Base-by-base conservation (phyloP, 2,329 filamentous ascomycete genomes). In the Stagonosporopsis rhizophila region DNA sequence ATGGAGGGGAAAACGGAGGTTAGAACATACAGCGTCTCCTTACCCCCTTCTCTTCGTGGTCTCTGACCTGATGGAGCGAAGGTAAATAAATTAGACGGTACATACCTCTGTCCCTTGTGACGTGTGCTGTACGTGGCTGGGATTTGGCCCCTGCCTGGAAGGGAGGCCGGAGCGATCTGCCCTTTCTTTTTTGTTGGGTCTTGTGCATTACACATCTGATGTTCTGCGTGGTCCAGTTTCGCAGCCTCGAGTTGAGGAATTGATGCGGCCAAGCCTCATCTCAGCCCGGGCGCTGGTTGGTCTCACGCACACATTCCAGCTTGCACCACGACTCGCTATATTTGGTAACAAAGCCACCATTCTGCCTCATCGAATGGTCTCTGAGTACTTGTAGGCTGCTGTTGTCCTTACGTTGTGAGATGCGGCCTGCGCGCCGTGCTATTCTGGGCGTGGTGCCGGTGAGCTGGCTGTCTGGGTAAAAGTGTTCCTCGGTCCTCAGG, bases 1-100 rank as follows among this genome's bases (percentile, higher is more conserved):
- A 75, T 82, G 83, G 86, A 88, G 85, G 86, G 86, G 86, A 88
- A 88, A 87, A 75, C 83, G 85, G 81, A 85, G 84, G 85, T 84
- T 67, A 88, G 85, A 76, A 63, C 63, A 59, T 45, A 32, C 28
- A 56, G 63, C 76, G 80, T 82, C 81, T 79, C 81, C 83, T 86
- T 87, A 86, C 83, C 83, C 83, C 85, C 71, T 71, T 70, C 67
- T 79, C 77, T 79, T 78, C 80, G 80, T 72, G 66, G 64, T 59
- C 39, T 58, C 61, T 60, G 45, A 56, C 64, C 64, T 64, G 58
- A 75, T 78, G 76, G 75, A 74, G 76, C 73, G 70, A 76, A 74
- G 78, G 79, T 75, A 80, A 80, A 80, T 78, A 74, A 70, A 72
- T 75, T 66, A 61, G 76, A 77, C 77, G 78, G 65, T 66, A 80